Evolutionary conservation across 2,329 filamentous ascomycete species (phyloP).

Genomic region (Penicillium sp.): DNA sequence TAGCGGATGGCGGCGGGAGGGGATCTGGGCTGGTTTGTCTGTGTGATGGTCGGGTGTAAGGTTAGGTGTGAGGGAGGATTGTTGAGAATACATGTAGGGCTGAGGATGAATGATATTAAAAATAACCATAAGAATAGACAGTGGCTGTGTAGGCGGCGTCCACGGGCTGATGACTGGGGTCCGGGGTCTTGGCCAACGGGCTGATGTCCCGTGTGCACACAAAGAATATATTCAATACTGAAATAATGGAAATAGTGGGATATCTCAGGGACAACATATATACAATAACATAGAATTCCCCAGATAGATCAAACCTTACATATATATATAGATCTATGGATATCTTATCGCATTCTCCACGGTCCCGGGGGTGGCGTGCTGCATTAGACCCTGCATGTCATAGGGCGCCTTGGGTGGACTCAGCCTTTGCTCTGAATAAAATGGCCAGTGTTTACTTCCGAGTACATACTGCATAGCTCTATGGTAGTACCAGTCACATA

Average conservation of each 20-base stretch:
- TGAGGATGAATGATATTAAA: not conserved
- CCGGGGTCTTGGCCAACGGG: constrained; percentile 9
- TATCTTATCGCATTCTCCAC: constrained; percentile 17
- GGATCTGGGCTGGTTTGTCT: not conserved
- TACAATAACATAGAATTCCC: not conserved
- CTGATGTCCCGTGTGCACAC: not conserved
- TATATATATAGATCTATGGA: not conserved
- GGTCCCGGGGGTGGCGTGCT: constrained; percentile 12
- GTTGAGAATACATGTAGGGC: not conserved
- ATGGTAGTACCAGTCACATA: not conserved
- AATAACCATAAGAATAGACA: not conserved
- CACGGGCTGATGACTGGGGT: constrained; percentile 2
- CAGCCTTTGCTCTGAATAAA: not conserved
- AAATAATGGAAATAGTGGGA: not conserved
- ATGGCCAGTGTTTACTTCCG: not conserved
- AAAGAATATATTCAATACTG: not conserved
- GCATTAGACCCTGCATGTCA: constrained; percentile 15
- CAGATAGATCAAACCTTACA: not conserved
- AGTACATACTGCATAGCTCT: not conserved
- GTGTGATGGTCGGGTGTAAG: not conserved
- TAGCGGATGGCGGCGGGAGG: not conserved
- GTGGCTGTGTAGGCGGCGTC: not conserved
- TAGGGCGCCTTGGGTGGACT: not conserved
- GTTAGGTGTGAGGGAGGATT: not conserved
- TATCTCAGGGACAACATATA: not conserved